Conservation (phyloP, 306 rosid genomes). For the Glycine soja region DNA sequence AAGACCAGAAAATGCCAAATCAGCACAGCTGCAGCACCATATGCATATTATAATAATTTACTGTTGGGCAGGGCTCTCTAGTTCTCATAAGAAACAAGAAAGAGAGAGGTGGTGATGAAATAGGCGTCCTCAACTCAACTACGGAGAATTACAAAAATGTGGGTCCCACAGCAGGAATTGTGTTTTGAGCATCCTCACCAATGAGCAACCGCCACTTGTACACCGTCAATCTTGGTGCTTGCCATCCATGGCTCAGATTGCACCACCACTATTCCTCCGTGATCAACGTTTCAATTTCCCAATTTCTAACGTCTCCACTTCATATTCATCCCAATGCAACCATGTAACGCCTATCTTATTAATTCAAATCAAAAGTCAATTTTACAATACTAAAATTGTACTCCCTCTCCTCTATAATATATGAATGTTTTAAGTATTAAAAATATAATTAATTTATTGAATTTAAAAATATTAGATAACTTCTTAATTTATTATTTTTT, state of each 20-base stretch:
- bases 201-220: slow-evolving; percentile 54
- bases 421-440: too few species aligned
- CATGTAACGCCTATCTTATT: too few species aligned
- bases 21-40: slow-evolving; percentile 54
- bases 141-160: neutral
- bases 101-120: neutral
- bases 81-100: neutral
- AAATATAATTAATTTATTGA: too few species aligned
- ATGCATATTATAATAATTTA: slow-evolving; percentile 40
- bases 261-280: slow-evolving; percentile 51
- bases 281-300: slow-evolving; percentile 60
- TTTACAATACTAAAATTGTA: too few species aligned
- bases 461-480: too few species aligned
- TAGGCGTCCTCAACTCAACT: slow-evolving; percentile 12
- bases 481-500: too few species aligned
- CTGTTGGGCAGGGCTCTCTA: neutral
- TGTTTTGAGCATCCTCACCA: slow-evolving; percentile 14
- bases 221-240: slow-evolving; percentile 25
- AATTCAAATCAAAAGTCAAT: too few species aligned
- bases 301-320: neutral
- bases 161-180: slow-evolving; percentile 41
- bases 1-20: slow-evolving; percentile 55
- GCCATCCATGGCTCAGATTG: slow-evolving; percentile 52
- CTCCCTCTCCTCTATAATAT: too few species aligned
- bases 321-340: too few species aligned